Conservation (phyloP, 345 rosid genomes). For the Angophora floribunda region DNA sequence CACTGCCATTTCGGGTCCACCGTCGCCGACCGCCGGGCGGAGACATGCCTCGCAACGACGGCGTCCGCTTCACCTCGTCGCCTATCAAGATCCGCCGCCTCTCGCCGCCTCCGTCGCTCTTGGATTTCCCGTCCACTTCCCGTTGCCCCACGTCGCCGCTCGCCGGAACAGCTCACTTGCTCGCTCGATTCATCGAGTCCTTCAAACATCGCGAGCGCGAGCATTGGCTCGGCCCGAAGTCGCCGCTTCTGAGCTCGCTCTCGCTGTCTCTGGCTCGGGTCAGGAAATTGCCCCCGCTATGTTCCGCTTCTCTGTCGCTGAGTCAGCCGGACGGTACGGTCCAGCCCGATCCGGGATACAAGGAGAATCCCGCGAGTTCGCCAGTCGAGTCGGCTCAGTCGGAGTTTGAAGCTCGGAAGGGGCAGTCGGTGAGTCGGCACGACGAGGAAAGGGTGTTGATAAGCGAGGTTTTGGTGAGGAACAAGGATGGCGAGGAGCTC, state of each 20-base stretch:
- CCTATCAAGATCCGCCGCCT: slow-evolving; percentile 14
- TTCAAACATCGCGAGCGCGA: slow-evolving; percentile 14
- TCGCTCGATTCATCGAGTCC: slow-evolving; percentile 18
- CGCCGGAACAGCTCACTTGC: slow-evolving; percentile 7
- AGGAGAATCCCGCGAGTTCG: not conserved
- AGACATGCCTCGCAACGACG: slow-evolving; percentile 18
- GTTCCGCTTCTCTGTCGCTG: slow-evolving; percentile 43
- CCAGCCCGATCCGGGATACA: not conserved
- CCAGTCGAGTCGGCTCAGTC: slow-evolving; percentile 17
- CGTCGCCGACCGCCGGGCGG: not conserved
- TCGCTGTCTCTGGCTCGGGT: not conserved
- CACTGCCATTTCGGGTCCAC: not conserved
- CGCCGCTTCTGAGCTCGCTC: not conserved
- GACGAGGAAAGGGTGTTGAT: slow-evolving; percentile 86
- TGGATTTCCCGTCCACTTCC: not conserved
- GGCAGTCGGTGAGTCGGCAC: slow-evolving; percentile 28
- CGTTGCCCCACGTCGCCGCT: slow-evolving; percentile 11
- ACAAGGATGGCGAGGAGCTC: slow-evolving; percentile 88
- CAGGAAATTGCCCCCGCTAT: slow-evolving; percentile 5
- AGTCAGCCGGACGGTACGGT: slow-evolving; percentile 1
- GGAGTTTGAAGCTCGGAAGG: slow-evolving; percentile 30
- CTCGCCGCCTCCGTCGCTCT: not conserved
- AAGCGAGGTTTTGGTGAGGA: slow-evolving; percentile 84
- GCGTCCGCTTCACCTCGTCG: slow-evolving; percentile 25
- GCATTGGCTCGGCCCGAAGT: not conserved